These are phyloP conservation scores for Exserohilum rostratum DNA, from an alignment of 2,329 filamentous ascomycete species.

Conservation along the genomic window DNA sequence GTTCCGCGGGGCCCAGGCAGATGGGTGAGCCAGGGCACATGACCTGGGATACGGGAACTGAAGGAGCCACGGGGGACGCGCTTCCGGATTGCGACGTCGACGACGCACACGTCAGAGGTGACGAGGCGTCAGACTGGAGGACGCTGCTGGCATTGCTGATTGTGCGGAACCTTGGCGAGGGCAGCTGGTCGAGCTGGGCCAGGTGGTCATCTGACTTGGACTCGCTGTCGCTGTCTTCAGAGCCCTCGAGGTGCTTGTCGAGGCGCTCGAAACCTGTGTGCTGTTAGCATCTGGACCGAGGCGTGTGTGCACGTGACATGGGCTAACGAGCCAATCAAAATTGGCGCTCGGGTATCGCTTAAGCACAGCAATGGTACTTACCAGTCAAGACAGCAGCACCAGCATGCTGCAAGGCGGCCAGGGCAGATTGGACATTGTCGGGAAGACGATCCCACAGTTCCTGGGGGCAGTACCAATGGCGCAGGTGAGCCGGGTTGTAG, in stretches of 20 bases:
- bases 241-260: conserved; percentile 30
- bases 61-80: conserved; percentile 29
- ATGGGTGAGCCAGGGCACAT: conserved; percentile 38
- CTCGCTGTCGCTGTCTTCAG: conserved; percentile 17
- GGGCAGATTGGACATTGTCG: conserved; percentile 35
- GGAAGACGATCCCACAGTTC: conserved; percentile 49
- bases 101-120: conserved; percentile 32
- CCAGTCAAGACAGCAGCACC: conserved; percentile 55
- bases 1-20: conserved; percentile 30
- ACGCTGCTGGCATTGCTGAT: conserved; percentile 41
- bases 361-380: conserved; percentile 25
- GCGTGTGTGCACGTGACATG: conserved; percentile 7
- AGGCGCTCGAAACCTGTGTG: conserved; percentile 40
- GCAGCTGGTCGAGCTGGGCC: conserved; percentile 33
- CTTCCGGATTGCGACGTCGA: conserved; percentile 33
- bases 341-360: background rate
- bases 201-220: conserved; percentile 32
- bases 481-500: conserved; percentile 46
- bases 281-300: conserved; percentile 20
- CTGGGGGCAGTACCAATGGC: conserved; percentile 47
- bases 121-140: conserved; percentile 32
- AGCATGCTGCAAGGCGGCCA: conserved; percentile 50
- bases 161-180: conserved; percentile 32
- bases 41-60: conserved; percentile 29
- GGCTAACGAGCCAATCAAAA: conserved; percentile 4